These are phyloP conservation scores for Starmerella cellae DNA, from an alignment of 805 yeast genomes.

Conservation along the genomic window DNA sequence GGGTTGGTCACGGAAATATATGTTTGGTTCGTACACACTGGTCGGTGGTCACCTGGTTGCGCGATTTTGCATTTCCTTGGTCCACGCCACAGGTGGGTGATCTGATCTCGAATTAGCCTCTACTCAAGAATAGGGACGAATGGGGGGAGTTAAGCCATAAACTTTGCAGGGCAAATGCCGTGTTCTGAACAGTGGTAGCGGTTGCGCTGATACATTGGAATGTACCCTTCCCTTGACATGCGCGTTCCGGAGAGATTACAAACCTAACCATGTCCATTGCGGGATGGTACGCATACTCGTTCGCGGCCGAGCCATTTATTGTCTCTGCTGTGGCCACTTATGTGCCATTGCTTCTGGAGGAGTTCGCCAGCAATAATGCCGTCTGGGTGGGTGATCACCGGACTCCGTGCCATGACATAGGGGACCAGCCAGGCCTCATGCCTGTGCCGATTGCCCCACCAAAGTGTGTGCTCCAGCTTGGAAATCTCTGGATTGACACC, in stretches of 20 bases:
- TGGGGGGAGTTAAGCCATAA: too few species aligned
- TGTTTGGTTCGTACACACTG: too few species aligned
- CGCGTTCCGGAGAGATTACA: background rate
- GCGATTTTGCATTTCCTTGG: too few species aligned
- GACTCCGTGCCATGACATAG: slow-evolving; percentile 35
- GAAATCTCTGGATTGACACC: slow-evolving; percentile 46
- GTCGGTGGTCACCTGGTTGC: too few species aligned
- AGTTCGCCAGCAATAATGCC: slow-evolving; percentile 60
- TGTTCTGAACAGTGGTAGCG: too few species aligned
- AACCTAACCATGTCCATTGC: background rate
- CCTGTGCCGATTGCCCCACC: slow-evolving; percentile 22
- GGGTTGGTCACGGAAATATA: too few species aligned
- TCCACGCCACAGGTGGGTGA: too few species aligned
- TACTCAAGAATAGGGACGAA: too few species aligned
- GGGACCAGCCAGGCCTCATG: slow-evolving; percentile 19
- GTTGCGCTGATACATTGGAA: too few species aligned
- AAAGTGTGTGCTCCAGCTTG: slow-evolving; percentile 39
- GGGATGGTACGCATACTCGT: slow-evolving; percentile 58
- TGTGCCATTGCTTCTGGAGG: slow-evolving; percentile 58
- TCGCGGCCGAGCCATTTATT: slow-evolving; percentile 71
- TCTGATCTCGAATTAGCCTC: too few species aligned
- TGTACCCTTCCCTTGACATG: too few species aligned
- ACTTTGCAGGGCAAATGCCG: too few species aligned
- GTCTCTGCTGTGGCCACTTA: slow-evolving; percentile 71
- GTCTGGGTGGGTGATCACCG: slow-evolving; percentile 47